These are phyloP conservation scores for Hanseniaspora singularis DNA, from an alignment of 805 yeast species.

Conservation along the genomic window DNA sequence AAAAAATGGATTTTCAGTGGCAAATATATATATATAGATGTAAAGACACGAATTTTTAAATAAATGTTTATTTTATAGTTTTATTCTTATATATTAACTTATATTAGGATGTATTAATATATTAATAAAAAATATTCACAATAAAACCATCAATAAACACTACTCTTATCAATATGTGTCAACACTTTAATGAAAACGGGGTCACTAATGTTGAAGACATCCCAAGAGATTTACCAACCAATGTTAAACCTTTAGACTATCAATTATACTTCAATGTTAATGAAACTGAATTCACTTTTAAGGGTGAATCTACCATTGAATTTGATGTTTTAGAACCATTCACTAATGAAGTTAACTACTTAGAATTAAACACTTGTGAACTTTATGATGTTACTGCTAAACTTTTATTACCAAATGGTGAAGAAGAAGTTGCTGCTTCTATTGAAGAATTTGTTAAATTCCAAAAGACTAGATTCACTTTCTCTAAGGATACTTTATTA, in stretches of 20 bases:
- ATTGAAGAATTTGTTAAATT: slow-evolving; percentile 31
- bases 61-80: no score
- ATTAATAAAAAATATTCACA: no score
- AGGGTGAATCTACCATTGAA: slow-evolving; percentile 44
- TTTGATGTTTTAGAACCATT: slow-evolving; percentile 38
- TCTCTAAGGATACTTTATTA: slow-evolving; percentile 31
- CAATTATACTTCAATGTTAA: slow-evolving; percentile 53
- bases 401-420: slow-evolving; percentile 22
- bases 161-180: background rate
- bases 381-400: slow-evolving; percentile 45
- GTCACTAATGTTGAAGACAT: slow-evolving; percentile 10
- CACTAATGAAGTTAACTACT: slow-evolving; percentile 28
- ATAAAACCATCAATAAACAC: background rate
- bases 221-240: slow-evolving; percentile 37
- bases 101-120: no score
- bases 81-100: no score
- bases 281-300: slow-evolving; percentile 46
- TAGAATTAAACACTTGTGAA: slow-evolving; percentile 53
- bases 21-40: no score
- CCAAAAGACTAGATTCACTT: slow-evolving; percentile 53
- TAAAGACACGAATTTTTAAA: no score
- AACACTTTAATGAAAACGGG: slow-evolving; percentile 13
- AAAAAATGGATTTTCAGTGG: no score
- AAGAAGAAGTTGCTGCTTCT: slow-evolving; percentile 30
- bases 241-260: slow-evolving; percentile 65